phyloP scores from a whole-genome alignment of 129 eudicot species.

The Lactuca saligna region DNA sequence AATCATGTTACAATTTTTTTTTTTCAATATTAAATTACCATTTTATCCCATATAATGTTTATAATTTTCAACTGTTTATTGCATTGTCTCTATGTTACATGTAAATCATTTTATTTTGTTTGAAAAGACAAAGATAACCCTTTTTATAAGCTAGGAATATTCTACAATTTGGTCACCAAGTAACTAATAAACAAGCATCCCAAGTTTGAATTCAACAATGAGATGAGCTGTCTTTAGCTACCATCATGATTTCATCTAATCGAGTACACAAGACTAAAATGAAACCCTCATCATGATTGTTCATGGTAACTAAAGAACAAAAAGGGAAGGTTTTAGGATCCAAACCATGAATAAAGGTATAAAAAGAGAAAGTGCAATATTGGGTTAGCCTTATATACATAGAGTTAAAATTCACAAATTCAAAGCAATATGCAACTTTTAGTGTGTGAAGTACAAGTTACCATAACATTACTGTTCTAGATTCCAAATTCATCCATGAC shows the following conservation, averaged over 20 bases:
- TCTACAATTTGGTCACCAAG: constrained; percentile 26
- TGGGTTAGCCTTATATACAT: constrained; percentile 13
- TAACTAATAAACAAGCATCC: constrained; percentile 37
- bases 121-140: constrained; percentile 14
- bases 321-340: constrained; percentile 44
- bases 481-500: neutral
- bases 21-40: neutral
- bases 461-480: constrained; percentile 12
- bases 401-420: constrained; percentile 8
- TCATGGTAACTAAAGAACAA: constrained; percentile 34
- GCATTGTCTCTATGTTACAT: neutral
- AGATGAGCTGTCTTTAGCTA: constrained; percentile 30
- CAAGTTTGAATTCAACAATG: constrained; percentile 39
- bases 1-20: neutral
- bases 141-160: constrained; percentile 22
- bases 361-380: constrained; percentile 17
- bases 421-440: constrained; percentile 14
- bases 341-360: constrained; percentile 28
- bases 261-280: constrained; percentile 29
- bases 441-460: constrained; percentile 19
- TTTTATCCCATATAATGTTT: constrained; percentile 8
- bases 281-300: constrained; percentile 28
- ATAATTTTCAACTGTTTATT: neutral
- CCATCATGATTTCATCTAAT: constrained; percentile 33
- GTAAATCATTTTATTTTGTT: neutral